A percentile compares a stretch with the other conserved stretches of the same genome.
Conservation (phyloP, 2,329 filamentous ascomycete species). For the Fusarium sacchari region DNA sequence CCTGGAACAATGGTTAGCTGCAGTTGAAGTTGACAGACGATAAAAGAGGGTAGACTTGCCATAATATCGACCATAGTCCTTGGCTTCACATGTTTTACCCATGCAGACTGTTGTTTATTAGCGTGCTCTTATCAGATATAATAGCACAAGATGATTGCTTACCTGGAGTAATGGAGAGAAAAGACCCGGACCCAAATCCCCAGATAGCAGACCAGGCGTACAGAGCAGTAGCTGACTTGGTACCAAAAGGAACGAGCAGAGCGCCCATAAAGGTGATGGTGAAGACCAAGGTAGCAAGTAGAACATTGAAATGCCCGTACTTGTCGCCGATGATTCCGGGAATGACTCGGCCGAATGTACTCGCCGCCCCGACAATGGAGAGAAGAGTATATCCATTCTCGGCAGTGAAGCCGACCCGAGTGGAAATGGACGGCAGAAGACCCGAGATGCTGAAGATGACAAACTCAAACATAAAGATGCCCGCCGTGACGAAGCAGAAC, state of each 20-base stretch:
- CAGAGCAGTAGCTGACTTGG: slow-evolving; percentile 50
- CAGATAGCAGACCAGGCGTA: slow-evolving; percentile 58
- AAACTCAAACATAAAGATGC: slow-evolving; percentile 59
- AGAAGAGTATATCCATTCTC: slow-evolving; percentile 56
- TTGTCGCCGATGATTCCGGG: slow-evolving; percentile 56
- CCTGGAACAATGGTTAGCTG: slow-evolving; percentile 44
- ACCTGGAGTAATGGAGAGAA: slow-evolving; percentile 54
- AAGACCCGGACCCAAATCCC: slow-evolving; percentile 60
- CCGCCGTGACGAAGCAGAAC: slow-evolving; percentile 54
- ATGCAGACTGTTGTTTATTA: slow-evolving; percentile 51
- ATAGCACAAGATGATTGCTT: neutral
- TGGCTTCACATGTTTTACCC: slow-evolving; percentile 56
- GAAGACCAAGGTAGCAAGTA: slow-evolving; percentile 40
- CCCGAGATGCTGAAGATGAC: slow-evolving; percentile 59
- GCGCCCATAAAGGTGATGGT: slow-evolving; percentile 54
- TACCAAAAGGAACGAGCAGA: slow-evolving; percentile 58
- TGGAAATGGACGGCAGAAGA: slow-evolving; percentile 58
- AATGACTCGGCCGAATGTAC: slow-evolving; percentile 54
- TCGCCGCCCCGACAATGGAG: slow-evolving; percentile 56
- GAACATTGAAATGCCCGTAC: slow-evolving; percentile 56
- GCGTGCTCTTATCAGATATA: neutral
- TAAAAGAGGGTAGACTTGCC: slow-evolving; percentile 17
- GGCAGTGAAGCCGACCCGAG: slow-evolving; percentile 46
- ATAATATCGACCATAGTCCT: slow-evolving; percentile 58
- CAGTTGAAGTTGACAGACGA: neutral